Evolutionary conservation across 805 yeast species (phyloP).

Genomic region (Suhomyces sp.): DNA sequence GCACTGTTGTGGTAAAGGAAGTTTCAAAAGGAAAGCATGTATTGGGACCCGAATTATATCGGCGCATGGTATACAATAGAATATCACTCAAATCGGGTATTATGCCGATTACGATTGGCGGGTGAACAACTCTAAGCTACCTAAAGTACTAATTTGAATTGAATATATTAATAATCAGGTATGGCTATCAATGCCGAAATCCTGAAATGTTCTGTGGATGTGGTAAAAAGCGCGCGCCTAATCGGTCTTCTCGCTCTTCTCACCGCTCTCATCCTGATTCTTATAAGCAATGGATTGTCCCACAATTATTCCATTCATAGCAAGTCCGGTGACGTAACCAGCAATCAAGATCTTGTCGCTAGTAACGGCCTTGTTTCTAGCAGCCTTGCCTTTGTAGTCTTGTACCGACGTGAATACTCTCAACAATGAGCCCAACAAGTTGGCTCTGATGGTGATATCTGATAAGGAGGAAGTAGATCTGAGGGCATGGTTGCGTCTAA

Average conservation of each 20-base stretch:
- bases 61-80: too few species aligned
- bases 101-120: neutral
- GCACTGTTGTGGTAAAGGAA: too few species aligned
- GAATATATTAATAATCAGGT: neutral
- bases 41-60: neutral
- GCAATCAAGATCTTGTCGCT: conserved; percentile 36
- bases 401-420: conserved; percentile 41
- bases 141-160: neutral
- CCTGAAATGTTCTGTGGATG: too few species aligned
- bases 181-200: neutral
- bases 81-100: neutral
- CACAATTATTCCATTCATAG: conserved; percentile 32
- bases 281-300: conserved; percentile 32
- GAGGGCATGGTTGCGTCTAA: conserved; percentile 30
- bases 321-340: conserved; percentile 36
- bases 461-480: conserved; percentile 38
- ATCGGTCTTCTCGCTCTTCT: neutral
- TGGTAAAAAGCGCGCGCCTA: neutral
- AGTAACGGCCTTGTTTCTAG: conserved; percentile 13
- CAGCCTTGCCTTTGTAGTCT: conserved; percentile 20
- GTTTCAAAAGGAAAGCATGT: neutral
- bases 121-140: neutral
- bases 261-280: neutral
- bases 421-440: conserved; percentile 35
- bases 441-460: conserved; percentile 39